Evolutionary conservation across 495 filamentous ascomycete genomes (phyloP).

Genomic region (Penicillium arizonense): DNA sequence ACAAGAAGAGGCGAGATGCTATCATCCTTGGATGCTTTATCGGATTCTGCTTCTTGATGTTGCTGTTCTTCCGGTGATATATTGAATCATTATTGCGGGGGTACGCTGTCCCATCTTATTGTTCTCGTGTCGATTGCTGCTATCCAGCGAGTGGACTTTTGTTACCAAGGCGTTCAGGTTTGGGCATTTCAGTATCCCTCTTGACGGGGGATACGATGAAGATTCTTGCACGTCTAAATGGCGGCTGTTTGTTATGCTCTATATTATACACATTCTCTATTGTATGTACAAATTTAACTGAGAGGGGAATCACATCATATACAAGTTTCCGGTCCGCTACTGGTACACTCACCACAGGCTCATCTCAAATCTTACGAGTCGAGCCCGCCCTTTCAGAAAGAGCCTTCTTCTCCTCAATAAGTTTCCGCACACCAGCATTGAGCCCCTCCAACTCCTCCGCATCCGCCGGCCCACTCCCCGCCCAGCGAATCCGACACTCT

Average conservation of each 20-base stretch:
- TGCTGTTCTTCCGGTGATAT: conserved; percentile 75
- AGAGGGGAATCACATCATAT: conserved; percentile 16
- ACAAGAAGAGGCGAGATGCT: conserved; percentile 92
- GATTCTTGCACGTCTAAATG: conserved; percentile 17
- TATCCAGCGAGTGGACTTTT: conserved; percentile 20
- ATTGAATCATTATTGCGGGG: neutral
- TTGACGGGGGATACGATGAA: conserved; percentile 15
- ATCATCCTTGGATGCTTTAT: conserved; percentile 90
- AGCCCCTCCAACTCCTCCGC: conserved; percentile 68
- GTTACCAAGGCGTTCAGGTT: conserved; percentile 20
- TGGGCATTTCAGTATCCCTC: conserved; percentile 14
- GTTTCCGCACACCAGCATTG: conserved; percentile 62
- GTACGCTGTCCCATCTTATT: conserved; percentile 3
- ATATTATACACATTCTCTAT: conserved; percentile 35
- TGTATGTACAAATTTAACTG: conserved; percentile 29
- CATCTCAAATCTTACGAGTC: conserved; percentile 17
- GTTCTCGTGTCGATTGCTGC: conserved; percentile 12
- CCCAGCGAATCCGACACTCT: conserved; percentile 90
- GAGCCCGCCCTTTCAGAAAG: conserved; percentile 3
- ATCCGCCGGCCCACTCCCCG: conserved; percentile 76
- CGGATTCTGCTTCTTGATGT: conserved; percentile 82
- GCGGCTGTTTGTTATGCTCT: conserved; percentile 15
- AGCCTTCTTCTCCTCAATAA: conserved; percentile 59
- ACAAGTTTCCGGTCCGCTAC: neutral
- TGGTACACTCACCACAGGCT: neutral